phyloP scores from a whole-genome alignment of 768 basidiomycete species.

The Psilocybe subaeruginosa region DNA sequence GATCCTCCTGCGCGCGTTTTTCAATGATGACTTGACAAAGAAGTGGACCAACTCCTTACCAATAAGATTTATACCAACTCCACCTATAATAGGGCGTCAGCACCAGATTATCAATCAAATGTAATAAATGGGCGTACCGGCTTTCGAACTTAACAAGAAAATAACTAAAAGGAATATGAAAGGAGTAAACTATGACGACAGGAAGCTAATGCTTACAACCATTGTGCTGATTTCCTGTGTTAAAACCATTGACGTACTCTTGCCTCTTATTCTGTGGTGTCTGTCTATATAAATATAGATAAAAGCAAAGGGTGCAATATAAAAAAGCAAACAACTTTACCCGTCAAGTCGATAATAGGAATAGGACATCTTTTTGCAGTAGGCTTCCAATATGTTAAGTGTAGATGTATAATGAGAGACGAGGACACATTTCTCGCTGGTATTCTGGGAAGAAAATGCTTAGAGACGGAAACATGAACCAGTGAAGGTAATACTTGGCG shows the following conservation, averaged over 20 bases:
- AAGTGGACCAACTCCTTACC: slow-evolving; percentile 41
- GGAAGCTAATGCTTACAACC: slow-evolving; percentile 56
- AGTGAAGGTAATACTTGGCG: slow-evolving; percentile 45
- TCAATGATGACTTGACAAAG: neutral
- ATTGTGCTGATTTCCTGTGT: slow-evolving; percentile 69
- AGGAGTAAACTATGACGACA: neutral
- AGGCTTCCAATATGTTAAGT: slow-evolving; percentile 87
- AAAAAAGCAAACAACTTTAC: slow-evolving; percentile 36
- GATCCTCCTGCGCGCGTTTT: slow-evolving; percentile 60
- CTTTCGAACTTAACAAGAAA: slow-evolving; percentile 93
- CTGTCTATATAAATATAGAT: slow-evolving; percentile 45
- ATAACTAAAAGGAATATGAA: slow-evolving; percentile 53
- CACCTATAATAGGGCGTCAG: slow-evolving; percentile 50
- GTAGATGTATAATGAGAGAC: slow-evolving; percentile 98
- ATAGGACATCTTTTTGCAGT: slow-evolving; percentile 77
- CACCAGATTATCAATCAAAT: neutral
- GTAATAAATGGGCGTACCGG: slow-evolving; percentile 40
- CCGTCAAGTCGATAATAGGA: slow-evolving; percentile 89
- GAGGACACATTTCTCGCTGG: slow-evolving; percentile 92
- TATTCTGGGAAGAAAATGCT: slow-evolving; percentile 45
- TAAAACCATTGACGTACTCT: slow-evolving; percentile 88
- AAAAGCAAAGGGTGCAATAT: neutral
- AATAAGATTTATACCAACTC: slow-evolving; percentile 91
- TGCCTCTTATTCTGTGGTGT: slow-evolving; percentile 79
- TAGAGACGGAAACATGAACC: neutral